These are phyloP conservation scores for Cytospora paraplurivora DNA, from an alignment of 2,329 filamentous ascomycete species.

Conservation along the genomic window DNA sequence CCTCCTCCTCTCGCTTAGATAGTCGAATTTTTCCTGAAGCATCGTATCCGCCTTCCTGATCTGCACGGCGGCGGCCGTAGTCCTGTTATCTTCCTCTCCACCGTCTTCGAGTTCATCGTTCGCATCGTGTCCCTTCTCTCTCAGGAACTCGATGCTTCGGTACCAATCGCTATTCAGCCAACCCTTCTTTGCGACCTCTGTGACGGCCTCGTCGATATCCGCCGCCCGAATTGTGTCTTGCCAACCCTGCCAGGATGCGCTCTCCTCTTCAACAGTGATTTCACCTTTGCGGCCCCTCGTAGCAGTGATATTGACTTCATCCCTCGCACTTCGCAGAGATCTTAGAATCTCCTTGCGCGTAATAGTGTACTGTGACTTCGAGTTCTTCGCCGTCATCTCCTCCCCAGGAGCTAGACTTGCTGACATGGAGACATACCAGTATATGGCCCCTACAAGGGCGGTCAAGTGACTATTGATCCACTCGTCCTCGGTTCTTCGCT, in stretches of 20 bases:
- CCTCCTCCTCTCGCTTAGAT: slow-evolving; percentile 64
- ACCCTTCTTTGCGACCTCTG: slow-evolving; percentile 55
- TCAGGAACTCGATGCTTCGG: slow-evolving; percentile 57
- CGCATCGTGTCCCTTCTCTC: slow-evolving; percentile 34
- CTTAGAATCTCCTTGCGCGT: slow-evolving; percentile 51
- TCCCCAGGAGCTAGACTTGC: slow-evolving; percentile 44
- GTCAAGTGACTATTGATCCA: slow-evolving; percentile 53
- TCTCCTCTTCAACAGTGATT: slow-evolving; percentile 45
- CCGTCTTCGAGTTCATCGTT: slow-evolving; percentile 39
- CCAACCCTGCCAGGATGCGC: slow-evolving; percentile 54
- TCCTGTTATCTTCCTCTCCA: slow-evolving; percentile 35
- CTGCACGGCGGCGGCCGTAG: slow-evolving; percentile 40
- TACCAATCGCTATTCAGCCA: slow-evolving; percentile 69
- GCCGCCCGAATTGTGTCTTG: slow-evolving; percentile 45
- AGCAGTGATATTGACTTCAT: slow-evolving; percentile 40
- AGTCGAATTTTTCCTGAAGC: slow-evolving; percentile 76
- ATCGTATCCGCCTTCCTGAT: slow-evolving; percentile 64
- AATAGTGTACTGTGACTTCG: slow-evolving; percentile 48
- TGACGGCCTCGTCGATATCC: slow-evolving; percentile 65
- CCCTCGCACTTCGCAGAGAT: slow-evolving; percentile 43
- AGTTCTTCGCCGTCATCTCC: slow-evolving; percentile 16
- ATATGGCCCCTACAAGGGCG: slow-evolving; percentile 61
- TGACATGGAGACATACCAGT: slow-evolving; percentile 60
- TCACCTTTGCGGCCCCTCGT: slow-evolving; percentile 44
- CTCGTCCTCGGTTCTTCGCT: slow-evolving; percentile 49